Percentiles rank a stretch among this genome's conserved stretches.
These are phyloP conservation scores for Zymoseptoria crescenta DNA, from an alignment of 2,329 filamentous ascomycete genomes.

Conservation along the genomic window DNA sequence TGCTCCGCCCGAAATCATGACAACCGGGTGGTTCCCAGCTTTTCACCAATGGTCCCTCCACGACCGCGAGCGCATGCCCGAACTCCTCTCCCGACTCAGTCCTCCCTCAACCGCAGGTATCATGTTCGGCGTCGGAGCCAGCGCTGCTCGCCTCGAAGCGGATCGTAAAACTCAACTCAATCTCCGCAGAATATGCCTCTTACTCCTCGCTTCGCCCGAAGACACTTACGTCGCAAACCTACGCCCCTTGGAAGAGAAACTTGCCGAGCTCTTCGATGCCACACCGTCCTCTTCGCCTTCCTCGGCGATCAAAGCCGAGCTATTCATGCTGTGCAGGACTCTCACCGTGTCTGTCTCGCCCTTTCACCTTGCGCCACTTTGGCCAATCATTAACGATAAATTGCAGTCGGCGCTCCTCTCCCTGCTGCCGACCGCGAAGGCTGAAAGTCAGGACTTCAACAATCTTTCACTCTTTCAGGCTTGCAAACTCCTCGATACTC, in stretches of 20 bases:
- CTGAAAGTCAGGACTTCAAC: conserved; percentile 46
- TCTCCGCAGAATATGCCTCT: conserved; percentile 69
- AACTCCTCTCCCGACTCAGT: conserved; percentile 69
- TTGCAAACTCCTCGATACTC: conserved; percentile 82
- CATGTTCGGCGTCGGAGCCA: conserved; percentile 96
- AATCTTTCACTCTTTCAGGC: conserved; percentile 75
- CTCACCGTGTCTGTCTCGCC: conserved; percentile 71
- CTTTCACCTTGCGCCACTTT: conserved; percentile 73
- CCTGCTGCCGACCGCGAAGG: conserved; percentile 55
- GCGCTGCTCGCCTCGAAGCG: conserved; percentile 86
- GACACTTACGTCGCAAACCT: conserved; percentile 78
- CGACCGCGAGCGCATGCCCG: conserved; percentile 82
- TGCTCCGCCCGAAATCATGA: conserved; percentile 57
- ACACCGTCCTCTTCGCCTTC: conserved; percentile 86
- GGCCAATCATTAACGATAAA: conserved; percentile 84
- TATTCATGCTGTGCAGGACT: conserved; percentile 80
- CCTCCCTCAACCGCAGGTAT: conserved; percentile 89
- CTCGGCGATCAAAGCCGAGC: conserved; percentile 76
- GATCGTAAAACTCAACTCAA: conserved; percentile 89
- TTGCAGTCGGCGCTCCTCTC: conserved; percentile 72
- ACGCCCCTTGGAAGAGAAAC: conserved; percentile 64
- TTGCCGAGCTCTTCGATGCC: conserved; percentile 78
- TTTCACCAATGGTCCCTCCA: conserved; percentile 74
- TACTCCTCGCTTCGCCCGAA: conserved; percentile 67
- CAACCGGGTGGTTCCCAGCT: conserved; percentile 71